Evolutionary conservation across 192 early-diverging fungal genomes (phyloP).

Genomic region (Coemansia sp.): DNA sequence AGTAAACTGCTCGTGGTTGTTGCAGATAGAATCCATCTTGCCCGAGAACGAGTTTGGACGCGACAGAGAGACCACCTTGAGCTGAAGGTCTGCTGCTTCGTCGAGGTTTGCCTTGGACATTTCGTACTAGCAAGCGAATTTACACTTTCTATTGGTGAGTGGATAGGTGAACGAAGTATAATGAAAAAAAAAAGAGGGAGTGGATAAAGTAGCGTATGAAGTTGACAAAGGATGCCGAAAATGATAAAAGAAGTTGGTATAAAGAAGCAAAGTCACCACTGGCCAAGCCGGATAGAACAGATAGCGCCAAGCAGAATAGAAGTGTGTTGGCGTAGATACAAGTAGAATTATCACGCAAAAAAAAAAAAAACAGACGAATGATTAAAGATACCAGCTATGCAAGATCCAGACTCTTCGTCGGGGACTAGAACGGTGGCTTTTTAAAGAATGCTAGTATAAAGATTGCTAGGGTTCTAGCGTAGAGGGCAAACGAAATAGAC

Average conservation of each 20-base stretch:
- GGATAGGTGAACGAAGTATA: background rate
- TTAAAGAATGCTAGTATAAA: background rate
- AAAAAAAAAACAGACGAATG: background rate
- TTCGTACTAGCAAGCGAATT: conserved; percentile 3
- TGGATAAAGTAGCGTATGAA: background rate
- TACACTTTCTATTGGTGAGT: background rate
- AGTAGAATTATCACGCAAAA: background rate
- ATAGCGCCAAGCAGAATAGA: background rate
- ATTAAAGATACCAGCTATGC: background rate
- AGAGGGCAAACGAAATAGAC: background rate
- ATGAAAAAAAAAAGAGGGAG: background rate
- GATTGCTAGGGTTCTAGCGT: background rate
- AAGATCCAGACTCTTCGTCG: background rate
- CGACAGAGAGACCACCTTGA: conserved; percentile 39
- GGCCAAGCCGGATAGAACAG: background rate
- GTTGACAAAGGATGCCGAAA: background rate
- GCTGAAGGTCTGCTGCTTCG: conserved; percentile 39
- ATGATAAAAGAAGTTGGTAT: background rate
- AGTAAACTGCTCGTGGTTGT: conserved; percentile 27
- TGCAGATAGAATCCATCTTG: conserved; percentile 15
- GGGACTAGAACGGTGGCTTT: background rate
- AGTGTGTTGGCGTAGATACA: background rate
- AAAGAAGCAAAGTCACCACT: background rate
- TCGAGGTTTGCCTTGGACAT: conserved; percentile 32
- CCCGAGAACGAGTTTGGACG: conserved; percentile 38